Evolutionary conservation across 495 filamentous ascomycete genomes (phyloP).

Genomic region (Aspergillus incahuasiensis): DNA sequence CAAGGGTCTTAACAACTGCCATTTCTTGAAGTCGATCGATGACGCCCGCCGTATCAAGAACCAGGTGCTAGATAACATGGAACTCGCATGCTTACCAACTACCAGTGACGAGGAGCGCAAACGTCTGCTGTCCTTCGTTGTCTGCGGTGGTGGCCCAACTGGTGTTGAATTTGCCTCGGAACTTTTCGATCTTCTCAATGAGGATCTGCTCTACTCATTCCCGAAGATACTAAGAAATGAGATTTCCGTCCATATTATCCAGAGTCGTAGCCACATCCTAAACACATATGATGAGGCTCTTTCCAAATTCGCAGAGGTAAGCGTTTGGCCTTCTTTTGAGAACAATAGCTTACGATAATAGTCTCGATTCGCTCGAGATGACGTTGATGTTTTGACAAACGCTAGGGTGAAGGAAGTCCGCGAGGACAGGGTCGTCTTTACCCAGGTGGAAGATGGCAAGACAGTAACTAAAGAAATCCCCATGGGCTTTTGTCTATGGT

Average conservation of each 20-base stretch:
- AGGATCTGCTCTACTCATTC: constrained; percentile 80
- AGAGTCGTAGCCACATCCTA: constrained; percentile 87
- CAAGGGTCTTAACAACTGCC: constrained; percentile 87
- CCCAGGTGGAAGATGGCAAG: constrained; percentile 72
- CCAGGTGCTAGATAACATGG: constrained; percentile 84
- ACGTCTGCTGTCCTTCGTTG: constrained; percentile 86
- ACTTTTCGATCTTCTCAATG: constrained; percentile 91
- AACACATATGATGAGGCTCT: constrained; percentile 98
- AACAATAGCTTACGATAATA: constrained; percentile 21
- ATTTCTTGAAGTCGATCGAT: constrained; percentile 89
- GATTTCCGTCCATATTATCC: constrained; percentile 95
- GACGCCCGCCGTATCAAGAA: constrained; percentile 89
- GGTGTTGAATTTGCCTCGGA: constrained; percentile 98
- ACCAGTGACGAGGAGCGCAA: constrained; percentile 84
- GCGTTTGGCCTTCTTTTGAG: neutral
- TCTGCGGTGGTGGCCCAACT: constrained; percentile 93
- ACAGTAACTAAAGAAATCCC: constrained; percentile 85
- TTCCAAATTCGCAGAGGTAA: constrained; percentile 81
- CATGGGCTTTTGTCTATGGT: constrained; percentile 97
- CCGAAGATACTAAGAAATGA: constrained; percentile 90
- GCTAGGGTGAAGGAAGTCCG: constrained; percentile 85
- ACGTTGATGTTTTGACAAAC: constrained; percentile 87
- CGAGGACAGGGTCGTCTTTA: constrained; percentile 79
- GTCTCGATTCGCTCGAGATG: constrained; percentile 76
- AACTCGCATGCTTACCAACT: constrained; percentile 87